phyloP scores from a whole-genome alignment of 306 rosid species.

The Vigna reflexopilosa region DNA sequence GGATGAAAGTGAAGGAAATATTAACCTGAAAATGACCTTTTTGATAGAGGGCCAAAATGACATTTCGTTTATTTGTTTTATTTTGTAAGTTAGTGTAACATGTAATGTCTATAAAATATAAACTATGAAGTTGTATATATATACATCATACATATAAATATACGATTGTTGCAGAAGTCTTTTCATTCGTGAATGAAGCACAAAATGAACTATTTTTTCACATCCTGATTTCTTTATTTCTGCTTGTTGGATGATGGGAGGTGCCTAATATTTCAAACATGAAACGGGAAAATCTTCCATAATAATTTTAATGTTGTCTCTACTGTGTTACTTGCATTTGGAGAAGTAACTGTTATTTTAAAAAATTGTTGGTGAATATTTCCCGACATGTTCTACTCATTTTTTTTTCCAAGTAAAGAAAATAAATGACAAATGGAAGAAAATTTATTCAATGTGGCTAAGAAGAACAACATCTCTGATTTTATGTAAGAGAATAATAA shows the following conservation, averaged over 20 bases:
- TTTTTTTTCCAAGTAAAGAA: too few species aligned
- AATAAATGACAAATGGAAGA: too few species aligned
- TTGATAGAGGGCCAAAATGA: constrained; percentile 22
- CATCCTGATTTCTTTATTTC: background rate
- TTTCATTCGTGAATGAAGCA: constrained; percentile 26
- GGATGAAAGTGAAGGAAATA: background rate
- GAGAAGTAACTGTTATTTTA: background rate
- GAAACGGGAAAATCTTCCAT: background rate
- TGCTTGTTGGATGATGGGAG: background rate
- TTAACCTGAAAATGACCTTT: constrained; percentile 10
- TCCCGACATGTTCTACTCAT: background rate
- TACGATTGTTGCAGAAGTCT: constrained; percentile 5
- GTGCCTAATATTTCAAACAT: background rate
- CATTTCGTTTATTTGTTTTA: constrained; percentile 32
- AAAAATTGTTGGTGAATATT: background rate
- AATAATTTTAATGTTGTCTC: background rate
- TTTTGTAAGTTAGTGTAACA: constrained; percentile 36
- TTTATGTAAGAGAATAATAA: too few species aligned
- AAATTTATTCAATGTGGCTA: too few species aligned
- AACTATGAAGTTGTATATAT: constrained; percentile 45
- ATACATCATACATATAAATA: constrained; percentile 15
- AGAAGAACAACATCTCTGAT: too few species aligned
- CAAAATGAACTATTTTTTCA: background rate
- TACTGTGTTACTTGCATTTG: background rate
- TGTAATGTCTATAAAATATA: constrained; percentile 46